A percentile compares a stretch with the other conserved stretches of the same genome.
Evolutionary conservation across 352 stramenopile species (phyloP).

Genomic region (Phytopythium vexans): DNA sequence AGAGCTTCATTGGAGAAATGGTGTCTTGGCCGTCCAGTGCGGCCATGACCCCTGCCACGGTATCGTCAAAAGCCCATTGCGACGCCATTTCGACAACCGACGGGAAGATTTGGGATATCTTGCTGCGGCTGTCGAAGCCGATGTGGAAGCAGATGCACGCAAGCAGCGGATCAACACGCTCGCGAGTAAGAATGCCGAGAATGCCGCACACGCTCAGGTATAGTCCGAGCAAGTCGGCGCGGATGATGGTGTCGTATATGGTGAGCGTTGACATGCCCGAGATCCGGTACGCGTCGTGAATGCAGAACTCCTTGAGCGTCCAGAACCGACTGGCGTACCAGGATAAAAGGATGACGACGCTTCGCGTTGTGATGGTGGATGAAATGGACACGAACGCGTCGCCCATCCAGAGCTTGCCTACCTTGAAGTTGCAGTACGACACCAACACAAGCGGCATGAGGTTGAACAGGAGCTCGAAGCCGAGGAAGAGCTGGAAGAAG

Average conservation of each 20-base stretch:
- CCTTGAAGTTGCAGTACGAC: constrained; percentile 21
- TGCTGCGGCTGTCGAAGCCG: constrained; percentile 16
- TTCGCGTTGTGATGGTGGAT: constrained; percentile 12
- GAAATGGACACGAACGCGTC: constrained; percentile 38
- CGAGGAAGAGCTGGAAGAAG: constrained; percentile 33
- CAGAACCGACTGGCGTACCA: constrained; percentile 35
- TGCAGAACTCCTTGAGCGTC: constrained; percentile 45
- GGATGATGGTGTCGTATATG: constrained; percentile 29
- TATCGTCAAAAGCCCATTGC: constrained; percentile 9
- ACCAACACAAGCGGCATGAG: constrained; percentile 27
- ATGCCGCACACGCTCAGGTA: constrained; percentile 23
- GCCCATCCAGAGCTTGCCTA: constrained; percentile 37
- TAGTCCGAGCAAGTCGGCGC: constrained; percentile 28
- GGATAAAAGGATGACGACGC: constrained; percentile 18
- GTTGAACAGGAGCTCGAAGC: constrained; percentile 23
- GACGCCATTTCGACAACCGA: constrained; percentile 9
- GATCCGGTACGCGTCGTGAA: constrained; percentile 60
- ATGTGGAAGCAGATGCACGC: constrained; percentile 25
- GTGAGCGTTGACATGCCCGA: constrained; percentile 39
- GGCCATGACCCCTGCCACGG: constrained; percentile 7
- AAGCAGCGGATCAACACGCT: constrained; percentile 29
- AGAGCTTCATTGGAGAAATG: constrained; percentile 29
- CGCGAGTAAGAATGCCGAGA: constrained; percentile 19
- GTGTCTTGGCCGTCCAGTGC: constrained; percentile 15
- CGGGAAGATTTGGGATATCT: constrained; percentile 13